These are phyloP conservation scores for Amborella trichopoda DNA, from an alignment of 164 flowering plant genomes.

Conservation along the genomic window DNA sequence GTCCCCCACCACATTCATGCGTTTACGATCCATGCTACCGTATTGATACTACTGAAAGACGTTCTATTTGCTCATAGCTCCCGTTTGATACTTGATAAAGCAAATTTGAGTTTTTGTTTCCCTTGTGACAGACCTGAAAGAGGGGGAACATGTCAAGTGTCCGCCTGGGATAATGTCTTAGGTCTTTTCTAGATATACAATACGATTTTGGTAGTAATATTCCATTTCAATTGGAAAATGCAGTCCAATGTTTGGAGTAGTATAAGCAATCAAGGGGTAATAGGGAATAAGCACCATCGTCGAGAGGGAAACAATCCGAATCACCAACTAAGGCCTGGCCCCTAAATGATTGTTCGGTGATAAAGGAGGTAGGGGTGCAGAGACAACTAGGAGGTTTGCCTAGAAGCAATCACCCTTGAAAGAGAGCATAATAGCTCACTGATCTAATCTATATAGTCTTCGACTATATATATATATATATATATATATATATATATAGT, in stretches of 20 bases:
- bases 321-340: too few relatives aligned
- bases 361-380: too few relatives aligned
- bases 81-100: constrained; percentile 2
- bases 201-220: constrained; percentile 1
- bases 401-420: too few relatives aligned
- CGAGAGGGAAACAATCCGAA: too few relatives aligned
- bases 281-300: too few relatives aligned
- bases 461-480: too few relatives aligned
- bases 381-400: too few relatives aligned
- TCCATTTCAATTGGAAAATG: neutral
- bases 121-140: neutral
- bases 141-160: neutral
- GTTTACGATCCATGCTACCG: constrained; percentile 2
- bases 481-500: too few relatives aligned
- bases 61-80: constrained; percentile 1
- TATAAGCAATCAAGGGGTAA: too few relatives aligned
- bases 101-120: neutral
- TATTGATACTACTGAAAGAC: constrained; percentile 6
- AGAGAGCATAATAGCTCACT: too few relatives aligned
- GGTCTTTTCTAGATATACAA: neutral
- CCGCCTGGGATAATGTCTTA: neutral
- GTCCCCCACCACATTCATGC: constrained; percentile 7
- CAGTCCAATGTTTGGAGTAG: neutral
- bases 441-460: too few relatives aligned
- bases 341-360: too few relatives aligned